Base-by-base conservation (phyloP, 1,284 basidiomycete genomes). In the Ganoderma multipileum region DNA sequence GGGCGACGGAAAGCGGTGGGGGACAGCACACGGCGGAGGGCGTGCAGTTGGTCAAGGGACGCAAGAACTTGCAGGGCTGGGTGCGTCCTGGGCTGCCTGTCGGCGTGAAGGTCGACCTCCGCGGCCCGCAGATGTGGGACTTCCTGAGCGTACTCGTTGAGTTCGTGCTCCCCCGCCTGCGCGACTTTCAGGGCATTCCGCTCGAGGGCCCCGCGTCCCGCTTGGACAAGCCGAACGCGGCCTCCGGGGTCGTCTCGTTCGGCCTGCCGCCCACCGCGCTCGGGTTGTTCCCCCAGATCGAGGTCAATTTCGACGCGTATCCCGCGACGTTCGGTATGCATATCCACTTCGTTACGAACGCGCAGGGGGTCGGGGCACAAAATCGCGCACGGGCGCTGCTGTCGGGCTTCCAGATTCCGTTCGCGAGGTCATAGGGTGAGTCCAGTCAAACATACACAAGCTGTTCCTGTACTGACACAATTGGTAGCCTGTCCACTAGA, bases 211-310 rank as follows among this genome's bases (percentile, higher is more conserved):
- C 88, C 41, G 85, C 87, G n/a, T 80, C 87, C 62, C 85, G 85
- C 69, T 81, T 87, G 42, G 86, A 88, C 71, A 92, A 90, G 4
- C 91, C 95, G 0, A 91, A 90, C 57, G 91, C 92, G 0, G 91
- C 94, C 6, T 88, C 91, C 0, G 97, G 97, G 60, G 95, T 97
- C 36, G 95, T 99, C 60, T 89, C 91, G 2, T 91, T 99, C 73
- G 97, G 97, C 67, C 85, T 99, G 33, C 89, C 92, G 0, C 89
- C 94, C 0, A 84, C 88, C 20, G 96, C 96, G 0, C 93, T 99
- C 88, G 91, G 88, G 12, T 87, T 97, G 72, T 99, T 98, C 86
- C 97, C 97, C 4, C 94, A 96, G 80, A 91, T 98, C 67, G 96
- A 98, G 82, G 91, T 95, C 79, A 98, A 97, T 81, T 81, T 93